Conservation (phyloP, 1,139 yeast genomes). For the Candida gigantensis region DNA sequence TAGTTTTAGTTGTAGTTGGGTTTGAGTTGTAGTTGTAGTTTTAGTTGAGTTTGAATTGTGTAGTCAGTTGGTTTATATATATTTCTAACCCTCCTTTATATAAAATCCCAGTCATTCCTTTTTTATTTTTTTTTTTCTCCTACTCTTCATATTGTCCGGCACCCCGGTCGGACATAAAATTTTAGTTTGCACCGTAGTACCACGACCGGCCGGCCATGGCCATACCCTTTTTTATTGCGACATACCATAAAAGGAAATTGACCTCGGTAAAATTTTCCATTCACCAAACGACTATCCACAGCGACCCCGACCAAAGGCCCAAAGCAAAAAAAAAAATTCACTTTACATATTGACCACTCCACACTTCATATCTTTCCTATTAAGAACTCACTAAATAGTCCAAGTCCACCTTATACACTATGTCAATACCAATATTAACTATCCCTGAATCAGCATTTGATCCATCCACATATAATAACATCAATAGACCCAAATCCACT, state of each 20-base stretch:
- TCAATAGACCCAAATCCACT: constrained; percentile 18
- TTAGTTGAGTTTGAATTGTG: too few species aligned
- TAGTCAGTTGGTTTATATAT: too few species aligned
- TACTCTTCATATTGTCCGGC: background rate
- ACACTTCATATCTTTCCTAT: too few species aligned
- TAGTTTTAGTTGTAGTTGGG: too few species aligned
- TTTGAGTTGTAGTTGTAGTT: too few species aligned
- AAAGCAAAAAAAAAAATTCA: background rate
- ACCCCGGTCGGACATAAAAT: background rate
- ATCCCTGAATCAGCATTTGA: constrained; percentile 49
- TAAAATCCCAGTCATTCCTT: constrained; percentile 4
- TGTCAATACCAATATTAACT: constrained; percentile 36
- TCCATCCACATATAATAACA: constrained; percentile 23
- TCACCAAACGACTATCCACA: background rate
- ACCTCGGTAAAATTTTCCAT: background rate
- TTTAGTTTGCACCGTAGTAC: background rate
- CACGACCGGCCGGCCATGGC: too few species aligned
- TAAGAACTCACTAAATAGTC: too few species aligned
- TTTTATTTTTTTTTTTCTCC: background rate
- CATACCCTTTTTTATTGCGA: too few species aligned
- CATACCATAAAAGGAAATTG: background rate
- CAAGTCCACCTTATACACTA: constrained; percentile 4
- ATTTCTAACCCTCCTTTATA: too few species aligned
- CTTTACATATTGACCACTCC: background rate
- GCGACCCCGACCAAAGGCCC: too few species aligned